Conservation (phyloP, 169 alveolate genomes). For the Cryptosporidium andersoni region DNA sequence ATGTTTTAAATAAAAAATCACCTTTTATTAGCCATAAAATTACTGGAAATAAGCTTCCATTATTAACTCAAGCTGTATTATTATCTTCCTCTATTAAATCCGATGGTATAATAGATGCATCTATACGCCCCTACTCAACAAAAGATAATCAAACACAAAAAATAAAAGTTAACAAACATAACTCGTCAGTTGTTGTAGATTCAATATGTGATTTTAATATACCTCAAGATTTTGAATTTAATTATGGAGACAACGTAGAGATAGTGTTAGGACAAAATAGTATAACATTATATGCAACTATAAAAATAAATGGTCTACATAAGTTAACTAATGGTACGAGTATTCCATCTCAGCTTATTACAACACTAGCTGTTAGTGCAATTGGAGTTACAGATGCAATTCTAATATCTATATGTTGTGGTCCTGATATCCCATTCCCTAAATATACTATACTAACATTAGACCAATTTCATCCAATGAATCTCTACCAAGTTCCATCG, state of each 20-base stretch:
- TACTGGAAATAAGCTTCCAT: conserved; percentile 21
- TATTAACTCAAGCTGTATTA: conserved; percentile 34
- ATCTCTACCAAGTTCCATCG: too few relatives aligned
- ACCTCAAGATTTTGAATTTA: conserved; percentile 16
- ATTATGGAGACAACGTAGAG: conserved; percentile 7
- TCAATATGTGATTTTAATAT: conserved; percentile 30
- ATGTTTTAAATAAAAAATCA: conserved; percentile 16
- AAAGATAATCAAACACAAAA: too few relatives aligned
- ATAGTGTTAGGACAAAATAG: conserved; percentile 13
- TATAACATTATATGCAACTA: conserved; percentile 31
- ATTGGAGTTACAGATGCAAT: conserved; percentile 13
- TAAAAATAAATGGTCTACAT: background rate
- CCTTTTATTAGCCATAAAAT: conserved; percentile 40
- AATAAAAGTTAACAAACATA: background rate
- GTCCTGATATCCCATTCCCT: too few relatives aligned
- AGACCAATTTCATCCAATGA: too few relatives aligned
- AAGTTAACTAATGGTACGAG: conserved; percentile 1
- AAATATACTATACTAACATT: too few relatives aligned
- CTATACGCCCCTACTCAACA: background rate
- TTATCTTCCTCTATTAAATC: background rate
- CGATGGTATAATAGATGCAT: background rate
- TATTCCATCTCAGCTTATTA: conserved; percentile 1
- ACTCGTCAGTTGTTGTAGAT: conserved; percentile 6
- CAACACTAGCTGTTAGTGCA: conserved; percentile 30
- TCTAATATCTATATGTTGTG: background rate